Evolutionary conservation across 2,329 filamentous ascomycete species (phyloP).

Genomic region (Neopestalotiopsis rosae): DNA sequence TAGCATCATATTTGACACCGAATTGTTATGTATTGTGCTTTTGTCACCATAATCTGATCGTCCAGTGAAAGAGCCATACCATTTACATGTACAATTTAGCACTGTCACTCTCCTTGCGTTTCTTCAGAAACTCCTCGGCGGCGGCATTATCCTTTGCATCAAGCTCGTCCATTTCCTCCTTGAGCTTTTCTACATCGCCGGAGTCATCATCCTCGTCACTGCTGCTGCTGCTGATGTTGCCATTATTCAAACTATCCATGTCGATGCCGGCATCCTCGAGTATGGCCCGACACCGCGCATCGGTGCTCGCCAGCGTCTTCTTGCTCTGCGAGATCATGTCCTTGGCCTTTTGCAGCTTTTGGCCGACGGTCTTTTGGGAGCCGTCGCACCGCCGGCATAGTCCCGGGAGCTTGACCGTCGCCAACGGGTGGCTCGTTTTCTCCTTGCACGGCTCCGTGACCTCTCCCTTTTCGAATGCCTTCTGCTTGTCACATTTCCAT

Average conservation of each 20-base stretch:
- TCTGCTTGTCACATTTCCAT: slow-evolving; percentile 24
- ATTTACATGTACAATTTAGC: slow-evolving; percentile 14
- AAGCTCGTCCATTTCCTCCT: slow-evolving; percentile 4
- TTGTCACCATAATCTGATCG: no score
- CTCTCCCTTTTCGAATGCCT: slow-evolving; percentile 20
- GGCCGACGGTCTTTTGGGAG: neutral
- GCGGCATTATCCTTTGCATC: neutral
- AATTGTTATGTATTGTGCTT: no score
- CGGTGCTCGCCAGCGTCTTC: slow-evolving; percentile 14
- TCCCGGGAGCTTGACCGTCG: slow-evolving; percentile 22
- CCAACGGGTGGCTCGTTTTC: slow-evolving; percentile 24
- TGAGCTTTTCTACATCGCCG: neutral
- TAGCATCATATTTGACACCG: no score
- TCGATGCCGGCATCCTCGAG: slow-evolving; percentile 12
- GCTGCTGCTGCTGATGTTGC: neutral
- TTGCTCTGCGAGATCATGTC: slow-evolving; percentile 18
- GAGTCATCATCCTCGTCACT: neutral
- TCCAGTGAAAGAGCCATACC: neutral
- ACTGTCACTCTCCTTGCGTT: slow-evolving; percentile 15
- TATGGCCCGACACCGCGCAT: slow-evolving; percentile 16
- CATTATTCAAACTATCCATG: neutral
- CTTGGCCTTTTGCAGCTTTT: slow-evolving; percentile 16
- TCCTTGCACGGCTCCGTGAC: slow-evolving; percentile 24
- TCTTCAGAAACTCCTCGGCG: slow-evolving; percentile 18
- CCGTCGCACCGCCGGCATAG: slow-evolving; percentile 26